Evolutionary conservation across 805 yeast genomes (phyloP).

Genomic region (Spencermartinsiella europaea): DNA sequence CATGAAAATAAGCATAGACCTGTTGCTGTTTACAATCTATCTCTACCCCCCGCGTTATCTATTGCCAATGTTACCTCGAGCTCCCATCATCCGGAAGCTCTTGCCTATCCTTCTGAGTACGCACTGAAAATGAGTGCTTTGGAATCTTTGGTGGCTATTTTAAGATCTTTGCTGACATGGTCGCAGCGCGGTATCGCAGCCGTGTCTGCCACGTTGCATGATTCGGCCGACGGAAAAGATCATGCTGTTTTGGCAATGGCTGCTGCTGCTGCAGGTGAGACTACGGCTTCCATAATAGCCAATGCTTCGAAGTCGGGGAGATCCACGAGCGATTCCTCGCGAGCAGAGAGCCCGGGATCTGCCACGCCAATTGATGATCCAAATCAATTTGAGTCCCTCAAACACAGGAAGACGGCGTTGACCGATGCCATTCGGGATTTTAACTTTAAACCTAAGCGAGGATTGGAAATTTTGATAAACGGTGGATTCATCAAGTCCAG

Average conservation of each 20-base stretch:
- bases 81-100: constrained; percentile 30
- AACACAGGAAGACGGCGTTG: constrained; percentile 75
- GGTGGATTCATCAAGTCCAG: constrained; percentile 59
- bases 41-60: constrained; percentile 70
- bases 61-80: constrained; percentile 51
- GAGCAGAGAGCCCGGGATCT: constrained; percentile 4
- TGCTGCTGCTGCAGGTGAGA: constrained; percentile 9
- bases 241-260: constrained; percentile 15
- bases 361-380: constrained; percentile 52
- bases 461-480: constrained; percentile 56
- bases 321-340: neutral
- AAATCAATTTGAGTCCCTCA: constrained; percentile 76
- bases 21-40: constrained; percentile 66
- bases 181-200: constrained; percentile 58
- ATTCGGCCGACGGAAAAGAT: neutral
- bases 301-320: neutral
- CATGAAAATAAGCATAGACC: constrained; percentile 47
- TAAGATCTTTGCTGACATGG: constrained; percentile 81
- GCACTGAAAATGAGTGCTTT: constrained; percentile 79
- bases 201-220: constrained; percentile 15
- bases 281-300: constrained; percentile 5
- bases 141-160: constrained; percentile 71
- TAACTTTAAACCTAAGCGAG: constrained; percentile 80
- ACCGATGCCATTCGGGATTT: constrained; percentile 74
- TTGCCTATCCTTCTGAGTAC: constrained; percentile 60